These are phyloP conservation scores for Exophiala alcalophila DNA, from an alignment of 2,329 filamentous ascomycete species.

Conservation along the genomic window DNA sequence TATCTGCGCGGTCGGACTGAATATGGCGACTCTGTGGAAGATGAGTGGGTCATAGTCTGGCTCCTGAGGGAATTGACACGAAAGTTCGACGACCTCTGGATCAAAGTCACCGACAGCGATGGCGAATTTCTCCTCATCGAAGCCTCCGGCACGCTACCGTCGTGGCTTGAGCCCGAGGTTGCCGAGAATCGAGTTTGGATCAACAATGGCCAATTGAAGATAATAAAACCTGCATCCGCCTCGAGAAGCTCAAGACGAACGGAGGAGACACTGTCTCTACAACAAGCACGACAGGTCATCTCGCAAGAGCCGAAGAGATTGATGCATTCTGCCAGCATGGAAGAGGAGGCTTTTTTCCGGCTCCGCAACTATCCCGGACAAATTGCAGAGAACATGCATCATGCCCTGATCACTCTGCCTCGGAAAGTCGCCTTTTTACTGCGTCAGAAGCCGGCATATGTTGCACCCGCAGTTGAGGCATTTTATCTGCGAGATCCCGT, in stretches of 20 bases:
- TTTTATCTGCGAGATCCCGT: slow-evolving; percentile 89
- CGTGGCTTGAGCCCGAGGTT: slow-evolving; percentile 88
- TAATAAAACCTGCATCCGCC: slow-evolving; percentile 62
- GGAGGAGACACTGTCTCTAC: slow-evolving; percentile 55
- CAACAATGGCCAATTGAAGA: slow-evolving; percentile 67
- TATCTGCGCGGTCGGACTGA: slow-evolving; percentile 75
- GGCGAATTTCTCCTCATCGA: slow-evolving; percentile 95
- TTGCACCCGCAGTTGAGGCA: slow-evolving; percentile 80
- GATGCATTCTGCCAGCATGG: slow-evolving; percentile 69
- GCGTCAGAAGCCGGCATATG: slow-evolving; percentile 68
- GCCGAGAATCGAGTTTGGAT: slow-evolving; percentile 90
- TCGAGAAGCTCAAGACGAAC: slow-evolving; percentile 40
- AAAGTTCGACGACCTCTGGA: slow-evolving; percentile 71
- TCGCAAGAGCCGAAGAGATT: slow-evolving; percentile 55
- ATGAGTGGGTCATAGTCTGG: slow-evolving; percentile 96
- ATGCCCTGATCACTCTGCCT: slow-evolving; percentile 69
- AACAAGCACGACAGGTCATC: slow-evolving; percentile 64
- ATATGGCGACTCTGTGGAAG: slow-evolving; percentile 91
- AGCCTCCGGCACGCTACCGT: slow-evolving; percentile 80
- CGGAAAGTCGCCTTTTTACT: slow-evolving; percentile 78
- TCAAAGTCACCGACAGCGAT: slow-evolving; percentile 79
- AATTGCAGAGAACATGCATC: slow-evolving; percentile 72
- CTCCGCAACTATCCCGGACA: slow-evolving; percentile 77
- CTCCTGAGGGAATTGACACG: slow-evolving; percentile 77
- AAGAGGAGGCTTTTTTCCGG: slow-evolving; percentile 88